Base-by-base conservation (phyloP, 2,329 filamentous ascomycete species). In the Fusarium bulbicola region DNA sequence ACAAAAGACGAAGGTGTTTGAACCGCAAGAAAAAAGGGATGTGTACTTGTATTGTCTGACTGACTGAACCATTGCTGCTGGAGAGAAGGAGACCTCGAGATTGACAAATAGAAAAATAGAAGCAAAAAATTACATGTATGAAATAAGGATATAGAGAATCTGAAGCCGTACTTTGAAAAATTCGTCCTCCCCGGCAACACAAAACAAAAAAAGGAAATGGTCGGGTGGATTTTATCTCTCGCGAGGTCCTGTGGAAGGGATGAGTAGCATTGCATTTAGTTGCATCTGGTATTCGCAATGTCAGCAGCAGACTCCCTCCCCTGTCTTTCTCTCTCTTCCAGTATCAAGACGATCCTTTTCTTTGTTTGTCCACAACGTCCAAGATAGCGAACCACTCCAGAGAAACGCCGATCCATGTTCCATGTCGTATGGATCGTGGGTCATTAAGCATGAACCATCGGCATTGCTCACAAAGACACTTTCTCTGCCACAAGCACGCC, bases 121-220 rank as follows among this genome's bases (percentile, higher is more conserved):
- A 47, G 49, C 57, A 69, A 74, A 73, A 72, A 77, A 77, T 77
- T 77, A 77, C 75, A 77, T 73, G 50, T 75, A 75, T 73, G 75
- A 77, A 76, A 77, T 77, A 77, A 77, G 74, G 75, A 77, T 76
- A 76, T 77, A 77, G 62, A 76, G 73, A 75, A 68, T 69, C 69
- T 63, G 70, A 76, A 77, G 72, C 74, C 66, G 63, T 75, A 74
- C 73, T 76, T 59, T 77, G 68, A 54, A 73, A 76, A 74, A 62
- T 74, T 76, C 72, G 72, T 75, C 75, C 75, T 75, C 70, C 75
- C 75, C 65, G 42, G 59, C 63, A 71, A 74, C 74, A 74, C 66
- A 67, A 71, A 76, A 73, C 59, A 66, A 71, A 63, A 60, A 72
- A 69, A 72, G 65, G 66, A 76, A 76, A 70, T 66, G 46, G 54